These are phyloP conservation scores for Cnidoscolus chayamansa DNA, from an alignment of 441 rosid species.

Conservation along the genomic window DNA sequence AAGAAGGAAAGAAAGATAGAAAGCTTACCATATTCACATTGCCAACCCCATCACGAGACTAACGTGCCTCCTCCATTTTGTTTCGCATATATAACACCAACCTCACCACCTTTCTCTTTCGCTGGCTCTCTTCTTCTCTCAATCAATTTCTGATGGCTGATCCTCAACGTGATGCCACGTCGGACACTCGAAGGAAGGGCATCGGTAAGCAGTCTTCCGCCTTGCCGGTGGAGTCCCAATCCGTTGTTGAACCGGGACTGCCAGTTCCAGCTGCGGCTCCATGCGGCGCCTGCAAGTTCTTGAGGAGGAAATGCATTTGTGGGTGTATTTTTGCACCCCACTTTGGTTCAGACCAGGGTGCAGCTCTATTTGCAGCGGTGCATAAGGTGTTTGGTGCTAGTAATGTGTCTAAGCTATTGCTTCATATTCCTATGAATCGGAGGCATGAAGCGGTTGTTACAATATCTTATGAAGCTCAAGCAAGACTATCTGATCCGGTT, in stretches of 20 bases:
- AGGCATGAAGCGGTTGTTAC: conserved; percentile 87
- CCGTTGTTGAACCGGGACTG: conserved; percentile 3
- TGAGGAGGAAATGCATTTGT: conserved; percentile 72
- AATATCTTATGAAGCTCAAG: conserved; percentile 85
- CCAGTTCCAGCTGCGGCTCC: conserved; percentile 40
- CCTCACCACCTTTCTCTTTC: conserved; percentile 33
- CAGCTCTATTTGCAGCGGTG: conserved; percentile 85
- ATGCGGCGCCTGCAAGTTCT: conserved; percentile 88
- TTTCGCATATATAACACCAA: conserved; percentile 38
- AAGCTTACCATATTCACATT: conserved; percentile 53
- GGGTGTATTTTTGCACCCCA: conserved; percentile 92
- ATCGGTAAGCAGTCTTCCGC: conserved; percentile 36
- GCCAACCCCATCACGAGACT: conserved; percentile 75
- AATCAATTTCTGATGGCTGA: conserved; percentile 39
- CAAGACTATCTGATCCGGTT: conserved; percentile 87
- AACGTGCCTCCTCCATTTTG: conserved; percentile 50
- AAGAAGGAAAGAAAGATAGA: conserved; percentile 14
- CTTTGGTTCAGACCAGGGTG: conserved; percentile 80
- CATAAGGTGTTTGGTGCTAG: conserved; percentile 95
- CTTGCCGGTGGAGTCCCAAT: conserved; percentile 19
- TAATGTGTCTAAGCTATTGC: conserved; percentile 74
- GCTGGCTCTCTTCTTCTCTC: background rate
- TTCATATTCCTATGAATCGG: conserved; percentile 72
- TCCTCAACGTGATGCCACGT: conserved; percentile 34
- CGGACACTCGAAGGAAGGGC: conserved; percentile 45